Percentiles rank a stretch among this genome's conserved stretches.
Conservation (phyloP, 208 protist genomes). For the Trypanosoma cruzi region DNA sequence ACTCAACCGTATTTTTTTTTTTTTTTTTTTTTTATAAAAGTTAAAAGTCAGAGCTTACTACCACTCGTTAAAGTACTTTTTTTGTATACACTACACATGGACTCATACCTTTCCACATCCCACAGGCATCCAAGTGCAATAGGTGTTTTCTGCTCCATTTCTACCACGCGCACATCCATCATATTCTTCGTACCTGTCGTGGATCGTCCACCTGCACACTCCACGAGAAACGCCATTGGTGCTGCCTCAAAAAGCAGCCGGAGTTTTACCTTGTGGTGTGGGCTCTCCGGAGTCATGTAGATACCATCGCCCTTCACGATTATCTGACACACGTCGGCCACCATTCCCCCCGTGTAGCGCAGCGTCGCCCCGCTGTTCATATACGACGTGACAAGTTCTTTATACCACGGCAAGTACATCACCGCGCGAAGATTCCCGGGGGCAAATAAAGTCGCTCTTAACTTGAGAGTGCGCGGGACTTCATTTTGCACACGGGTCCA, state of each 20-base stretch:
- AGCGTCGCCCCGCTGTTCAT: conserved; percentile 24
- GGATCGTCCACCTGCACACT: conserved; percentile 51
- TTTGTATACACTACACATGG: conserved; percentile 12
- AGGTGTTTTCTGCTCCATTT: conserved; percentile 28
- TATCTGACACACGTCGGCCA: conserved; percentile 42
- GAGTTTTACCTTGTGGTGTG: conserved; percentile 86
- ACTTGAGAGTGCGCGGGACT: background rate
- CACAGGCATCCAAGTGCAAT: conserved; percentile 28
- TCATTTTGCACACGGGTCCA: conserved; percentile 5
- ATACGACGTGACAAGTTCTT: conserved; percentile 15
- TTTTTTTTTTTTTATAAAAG: no score
- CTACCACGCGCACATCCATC: conserved; percentile 29
- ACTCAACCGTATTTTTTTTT: no score
- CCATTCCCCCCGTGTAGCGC: conserved; percentile 43
- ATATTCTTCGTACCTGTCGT: conserved; percentile 40
- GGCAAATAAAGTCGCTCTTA: conserved; percentile 33
- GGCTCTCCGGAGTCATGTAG: conserved; percentile 87
- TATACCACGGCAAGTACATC: conserved; percentile 26
- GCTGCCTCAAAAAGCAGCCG: conserved; percentile 90
- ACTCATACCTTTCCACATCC: conserved; percentile 34
- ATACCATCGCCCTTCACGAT: conserved; percentile 67
- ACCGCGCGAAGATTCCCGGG: conserved; percentile 37
- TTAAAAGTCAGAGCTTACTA: conserved; percentile 18
- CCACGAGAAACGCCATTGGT: conserved; percentile 54
- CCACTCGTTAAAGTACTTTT: background rate